These are phyloP conservation scores for Penicillium cataractarum DNA, from an alignment of 495 filamentous ascomycete species.

Conservation along the genomic window DNA sequence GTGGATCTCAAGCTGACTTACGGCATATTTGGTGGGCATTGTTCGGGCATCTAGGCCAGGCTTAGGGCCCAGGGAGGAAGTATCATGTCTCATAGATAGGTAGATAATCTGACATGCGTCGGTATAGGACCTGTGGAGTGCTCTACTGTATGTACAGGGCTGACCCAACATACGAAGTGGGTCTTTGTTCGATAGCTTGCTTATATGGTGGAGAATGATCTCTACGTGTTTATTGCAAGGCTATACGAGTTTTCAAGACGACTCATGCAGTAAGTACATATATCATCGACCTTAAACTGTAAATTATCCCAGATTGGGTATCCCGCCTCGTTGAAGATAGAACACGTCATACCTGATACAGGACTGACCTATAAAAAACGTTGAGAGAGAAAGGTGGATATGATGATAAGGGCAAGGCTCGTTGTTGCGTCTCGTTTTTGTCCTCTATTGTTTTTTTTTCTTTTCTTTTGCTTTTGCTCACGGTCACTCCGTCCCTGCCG, in stretches of 20 bases:
- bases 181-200: constrained; percentile 3
- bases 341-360: constrained; percentile 19
- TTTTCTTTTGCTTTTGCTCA: neutral
- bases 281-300: neutral
- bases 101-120: constrained; percentile 17
- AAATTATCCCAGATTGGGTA: neutral
- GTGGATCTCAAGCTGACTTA: constrained; percentile 6
- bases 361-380: constrained; percentile 11
- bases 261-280: neutral
- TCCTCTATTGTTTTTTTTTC: neutral
- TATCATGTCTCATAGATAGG: constrained; percentile 14
- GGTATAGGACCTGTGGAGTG: constrained; percentile 9
- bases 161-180: neutral
- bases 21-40: constrained; percentile 3
- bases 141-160: neutral
- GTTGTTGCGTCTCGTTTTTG: neutral
- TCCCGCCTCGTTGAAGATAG: constrained; percentile 7
- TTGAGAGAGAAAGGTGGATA: constrained; percentile 11
- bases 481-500: neutral
- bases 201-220: neutral
- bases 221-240: neutral
- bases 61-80: constrained; percentile 7
- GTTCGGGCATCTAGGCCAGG: constrained; percentile 14
- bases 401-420: constrained; percentile 11
- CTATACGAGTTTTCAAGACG: neutral